phyloP scores from a whole-genome alignment of 2,329 filamentous ascomycete genomes.

The Aureobasidium sp. region DNA sequence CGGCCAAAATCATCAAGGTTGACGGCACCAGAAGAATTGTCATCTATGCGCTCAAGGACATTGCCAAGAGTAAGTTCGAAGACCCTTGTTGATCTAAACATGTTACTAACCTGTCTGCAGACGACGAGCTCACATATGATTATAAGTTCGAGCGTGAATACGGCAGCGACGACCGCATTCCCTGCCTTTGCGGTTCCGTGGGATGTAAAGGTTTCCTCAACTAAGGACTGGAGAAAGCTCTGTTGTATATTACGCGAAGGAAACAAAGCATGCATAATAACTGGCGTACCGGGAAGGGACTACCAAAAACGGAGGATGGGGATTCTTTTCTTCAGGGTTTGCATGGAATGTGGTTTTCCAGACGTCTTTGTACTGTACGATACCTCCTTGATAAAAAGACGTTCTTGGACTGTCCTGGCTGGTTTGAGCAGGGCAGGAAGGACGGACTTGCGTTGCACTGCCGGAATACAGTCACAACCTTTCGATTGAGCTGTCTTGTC shows the following conservation, averaged over 20 bases:
- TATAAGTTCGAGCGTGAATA: constrained; percentile 99
- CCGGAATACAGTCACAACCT: neutral
- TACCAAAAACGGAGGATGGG: neutral
- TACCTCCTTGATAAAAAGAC: neutral
- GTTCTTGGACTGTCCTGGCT: neutral
- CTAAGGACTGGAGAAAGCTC: constrained; percentile 40
- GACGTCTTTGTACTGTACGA: neutral
- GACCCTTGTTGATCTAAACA: neutral
- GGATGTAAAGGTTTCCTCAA: constrained; percentile 99
- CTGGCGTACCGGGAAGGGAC: neutral
- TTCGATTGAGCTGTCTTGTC: no score
- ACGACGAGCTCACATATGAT: constrained; percentile 98
- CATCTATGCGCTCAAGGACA: constrained; percentile 95
- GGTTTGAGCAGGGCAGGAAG: neutral
- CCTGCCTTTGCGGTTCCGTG: constrained; percentile 90
- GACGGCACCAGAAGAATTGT: constrained; percentile 97
- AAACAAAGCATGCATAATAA: neutral
- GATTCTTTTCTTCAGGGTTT: neutral
- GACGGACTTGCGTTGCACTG: neutral
- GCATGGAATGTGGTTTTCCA: neutral
- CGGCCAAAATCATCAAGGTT: constrained; percentile 98
- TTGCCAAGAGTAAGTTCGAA: constrained; percentile 71
- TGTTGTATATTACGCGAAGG: neutral
- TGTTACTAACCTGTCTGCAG: constrained; percentile 43
- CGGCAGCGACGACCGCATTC: constrained; percentile 88